Conservation (phyloP, 768 basidiomycete genomes). For the Strobilomyces dryophilus region DNA sequence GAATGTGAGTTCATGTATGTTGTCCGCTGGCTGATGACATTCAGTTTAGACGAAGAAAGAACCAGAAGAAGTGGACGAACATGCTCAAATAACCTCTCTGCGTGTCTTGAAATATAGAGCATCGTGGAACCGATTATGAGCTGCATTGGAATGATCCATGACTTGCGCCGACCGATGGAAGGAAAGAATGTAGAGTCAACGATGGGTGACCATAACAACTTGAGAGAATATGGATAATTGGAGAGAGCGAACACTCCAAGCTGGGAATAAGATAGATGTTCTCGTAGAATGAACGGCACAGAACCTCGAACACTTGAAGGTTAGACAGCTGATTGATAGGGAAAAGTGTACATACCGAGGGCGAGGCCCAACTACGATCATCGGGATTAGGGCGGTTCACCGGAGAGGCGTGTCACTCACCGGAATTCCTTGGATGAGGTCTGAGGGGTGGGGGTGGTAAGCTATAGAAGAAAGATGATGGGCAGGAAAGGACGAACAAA, state of each 20-base stretch:
- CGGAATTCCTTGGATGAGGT: conserved; percentile 85
- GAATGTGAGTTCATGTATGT: conserved; percentile 72
- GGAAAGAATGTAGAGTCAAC: conserved; percentile 87
- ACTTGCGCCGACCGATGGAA: conserved; percentile 89
- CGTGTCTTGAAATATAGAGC: conserved; percentile 72
- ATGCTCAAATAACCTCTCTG: conserved; percentile 72
- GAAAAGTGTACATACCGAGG: conserved; percentile 49
- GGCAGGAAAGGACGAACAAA: conserved; percentile 59
- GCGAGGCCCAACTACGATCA: conserved; percentile 73
- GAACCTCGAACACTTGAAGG: conserved; percentile 55
- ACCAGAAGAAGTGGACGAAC: conserved; percentile 38
- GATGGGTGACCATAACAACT: conserved; percentile 95
- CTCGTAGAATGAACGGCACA: conserved; percentile 91
- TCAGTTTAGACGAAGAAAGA: conserved; percentile 9
- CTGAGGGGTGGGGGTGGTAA: conserved; percentile 32
- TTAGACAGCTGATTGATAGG: conserved; percentile 1
- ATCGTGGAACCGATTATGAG: conserved; percentile 80
- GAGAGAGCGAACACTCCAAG: conserved; percentile 91
- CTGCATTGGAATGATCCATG: conserved; percentile 99
- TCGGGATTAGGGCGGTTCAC: conserved; percentile 5
- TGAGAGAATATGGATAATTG: conserved; percentile 94
- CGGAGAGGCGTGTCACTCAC: conserved; percentile 43
- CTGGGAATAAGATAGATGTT: conserved; percentile 95
- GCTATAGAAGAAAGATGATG: conserved; percentile 8
- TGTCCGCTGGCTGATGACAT: conserved; percentile 64